Base-by-base conservation (phyloP, 495 filamentous ascomycete species). In the Wilcoxina mikolae region DNA sequence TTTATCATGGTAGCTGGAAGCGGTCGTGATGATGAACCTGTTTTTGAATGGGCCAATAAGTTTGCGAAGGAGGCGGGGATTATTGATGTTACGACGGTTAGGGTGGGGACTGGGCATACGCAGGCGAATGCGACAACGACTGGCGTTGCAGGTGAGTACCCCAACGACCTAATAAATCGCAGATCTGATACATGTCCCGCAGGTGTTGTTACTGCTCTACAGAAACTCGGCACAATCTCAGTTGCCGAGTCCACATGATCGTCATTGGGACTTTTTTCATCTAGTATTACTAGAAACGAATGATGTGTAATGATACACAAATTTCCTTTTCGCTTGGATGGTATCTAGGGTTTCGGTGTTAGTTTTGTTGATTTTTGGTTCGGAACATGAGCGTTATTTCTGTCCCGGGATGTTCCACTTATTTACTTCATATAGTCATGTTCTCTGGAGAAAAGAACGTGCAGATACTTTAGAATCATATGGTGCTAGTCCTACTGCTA, bases 1-100 rank as follows among this genome's bases (percentile, higher is more conserved):
- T 94, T 94, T 68, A 67, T 95, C 39, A 77, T 94, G 67, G 85
- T 91, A 5, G 74, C 85, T 43, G 89, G 89, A 33, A 87, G 94
- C 64, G 83, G 85, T 41, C 83, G 89, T 4, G 89, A 94, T 55
- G 89, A 95, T 60, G 89, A 95, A 65, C 81, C 85, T 44, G 81
- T 94, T 22, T 95, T 89, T 72, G 83, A 81, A 29, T 95, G 89
- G 89, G 89, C 88, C 25, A 94, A 94, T 68, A 73, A 78, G 28
- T 68, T 94, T 25, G 72, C 71, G 22, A 71, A 69, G 0, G 68
- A 70, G 31, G 71, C 74, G 26, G 67, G 64, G 4, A 73, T 93
- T 41, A 67, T 79, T 29, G 73, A 85, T 53, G 82, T 87, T 4
- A 79, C 81, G 59, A 94, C 87, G 1, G 87, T 94, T 18, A 87